Conservation (phyloP, 202 grass and related monocot species). For the Digitaria exilis region DNA sequence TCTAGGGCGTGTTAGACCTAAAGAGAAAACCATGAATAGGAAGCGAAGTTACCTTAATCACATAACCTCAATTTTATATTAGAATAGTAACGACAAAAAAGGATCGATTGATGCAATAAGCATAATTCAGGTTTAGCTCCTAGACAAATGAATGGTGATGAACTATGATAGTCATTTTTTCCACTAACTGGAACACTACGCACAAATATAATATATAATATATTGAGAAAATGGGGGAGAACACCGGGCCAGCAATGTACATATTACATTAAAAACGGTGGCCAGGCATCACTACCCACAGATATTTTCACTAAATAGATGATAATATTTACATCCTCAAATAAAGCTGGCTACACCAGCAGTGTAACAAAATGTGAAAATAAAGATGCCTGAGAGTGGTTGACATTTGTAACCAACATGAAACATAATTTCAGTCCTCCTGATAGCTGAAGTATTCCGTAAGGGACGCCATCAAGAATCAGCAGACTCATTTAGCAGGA, state of each 20-base stretch:
- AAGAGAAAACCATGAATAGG: constrained; percentile 20
- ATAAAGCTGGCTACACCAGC: not conserved
- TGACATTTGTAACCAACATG: constrained; percentile 10
- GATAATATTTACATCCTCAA: constrained; percentile 8
- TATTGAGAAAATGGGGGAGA: too few relatives aligned
- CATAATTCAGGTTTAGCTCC: not conserved
- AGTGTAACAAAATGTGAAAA: not conserved
- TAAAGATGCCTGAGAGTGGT: not conserved
- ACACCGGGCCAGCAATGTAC: not conserved
- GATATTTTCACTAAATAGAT: not conserved
- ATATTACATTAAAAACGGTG: not conserved
- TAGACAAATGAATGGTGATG: not conserved
- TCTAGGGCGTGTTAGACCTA: not conserved
- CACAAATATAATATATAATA: not conserved
- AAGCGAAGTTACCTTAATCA: not conserved
- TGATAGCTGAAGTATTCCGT: not conserved
- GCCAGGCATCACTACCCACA: not conserved
- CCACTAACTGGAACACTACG: not conserved
- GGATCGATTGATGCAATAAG: not conserved
- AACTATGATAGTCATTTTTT: not conserved
- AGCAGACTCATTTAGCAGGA: too few relatives aligned
- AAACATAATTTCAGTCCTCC: not conserved
- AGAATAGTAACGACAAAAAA: not conserved
- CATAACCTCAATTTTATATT: not conserved
- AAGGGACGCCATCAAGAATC: too few relatives aligned